Base-by-base conservation (phyloP, 2,329 filamentous ascomycete species). In the Colletotrichum magnum region DNA sequence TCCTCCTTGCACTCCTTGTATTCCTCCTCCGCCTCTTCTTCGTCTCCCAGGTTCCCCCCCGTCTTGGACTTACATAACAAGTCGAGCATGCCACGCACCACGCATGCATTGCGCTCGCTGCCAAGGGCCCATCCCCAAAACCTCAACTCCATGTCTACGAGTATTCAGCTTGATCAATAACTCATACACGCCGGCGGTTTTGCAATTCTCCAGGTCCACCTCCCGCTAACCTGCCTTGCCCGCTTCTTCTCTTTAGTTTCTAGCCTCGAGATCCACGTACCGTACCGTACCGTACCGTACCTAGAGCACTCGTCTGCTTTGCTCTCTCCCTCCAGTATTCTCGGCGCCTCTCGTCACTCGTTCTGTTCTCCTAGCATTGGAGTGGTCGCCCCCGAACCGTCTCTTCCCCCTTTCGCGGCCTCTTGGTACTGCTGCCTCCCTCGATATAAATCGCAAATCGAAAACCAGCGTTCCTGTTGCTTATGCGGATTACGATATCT, bases 21-120 rank as follows among this genome's bases (percentile, higher is more conserved):
- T 54, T 28, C 50, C 39, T 28, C 59, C 24, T 64, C 67, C 45
- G 59, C 52, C 59, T 64, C 53, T 58, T 68, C 53, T 39, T 69
- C 56, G 63, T 70, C 56, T 70, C 52, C 68, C 28, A 70, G 64
- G 68, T 52, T 58, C 43, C 54, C 43, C 54, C 68, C 68, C 64
- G 64, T 68, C 52, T 54, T 62, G 54, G 53, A 67, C 68, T 70
- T 70, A 70, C 68, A 70, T 70, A 70, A 70, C 68, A 70, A 70
- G 58, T 70, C 63, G 51, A 64, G 68, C 68, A 70, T 70, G 64
- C 68, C 68, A 70, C 67, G 52, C 67, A 69, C 68, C 41, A 43
- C 13, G 41, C 64, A 67, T 52, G 68, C 58, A 68, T 58, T 68
- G 64, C 39, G 47, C 68, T 65, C 39, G 47, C 68, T 65, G 64